A percentile compares a stretch with the other conserved stretches of the same genome.
These are phyloP conservation scores for Syncephalastrum monosporum DNA, from an alignment of 371 early-diverging fungal species.

Conservation along the genomic window DNA sequence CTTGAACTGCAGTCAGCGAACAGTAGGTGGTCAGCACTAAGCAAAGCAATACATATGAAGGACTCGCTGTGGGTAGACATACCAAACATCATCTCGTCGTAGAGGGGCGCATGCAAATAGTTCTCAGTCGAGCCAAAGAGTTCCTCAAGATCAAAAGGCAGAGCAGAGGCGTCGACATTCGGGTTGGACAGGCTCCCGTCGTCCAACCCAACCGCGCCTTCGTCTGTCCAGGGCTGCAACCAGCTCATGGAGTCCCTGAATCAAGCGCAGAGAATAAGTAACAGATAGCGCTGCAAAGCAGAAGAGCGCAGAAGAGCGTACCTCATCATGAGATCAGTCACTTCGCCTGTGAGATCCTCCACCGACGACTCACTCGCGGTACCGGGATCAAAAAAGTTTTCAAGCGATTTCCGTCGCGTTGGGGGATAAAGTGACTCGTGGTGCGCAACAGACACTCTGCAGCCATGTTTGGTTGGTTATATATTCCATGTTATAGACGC, in stretches of 20 bases:
- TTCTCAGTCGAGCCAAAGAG: no score
- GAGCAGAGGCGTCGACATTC: no score
- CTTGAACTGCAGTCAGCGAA: neutral
- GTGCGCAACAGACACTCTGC: constrained; percentile 19
- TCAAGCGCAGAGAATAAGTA: neutral
- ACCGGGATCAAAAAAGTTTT: constrained; percentile 16
- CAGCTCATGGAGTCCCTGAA: constrained; percentile 21
- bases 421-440: constrained; percentile 11
- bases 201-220: constrained; percentile 13
- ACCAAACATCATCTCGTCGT: constrained; percentile 51
- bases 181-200: constrained; percentile 4
- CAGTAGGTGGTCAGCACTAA: neutral
- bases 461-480: neutral
- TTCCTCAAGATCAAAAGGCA: no score
- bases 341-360: constrained; percentile 47
- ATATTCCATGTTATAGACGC: neutral
- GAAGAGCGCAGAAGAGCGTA: constrained; percentile 5
- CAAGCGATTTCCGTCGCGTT: constrained; percentile 15
- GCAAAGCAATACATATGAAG: neutral
- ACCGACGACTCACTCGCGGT: constrained; percentile 32
- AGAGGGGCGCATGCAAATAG: constrained; percentile 20
- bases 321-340: constrained; percentile 47
- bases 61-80: constrained; percentile 1
- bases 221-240: constrained; percentile 35
- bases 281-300: constrained; percentile 2